Evolutionary conservation across 129 eudicot genomes (phyloP).

Genomic region (Centella asiatica): DNA sequence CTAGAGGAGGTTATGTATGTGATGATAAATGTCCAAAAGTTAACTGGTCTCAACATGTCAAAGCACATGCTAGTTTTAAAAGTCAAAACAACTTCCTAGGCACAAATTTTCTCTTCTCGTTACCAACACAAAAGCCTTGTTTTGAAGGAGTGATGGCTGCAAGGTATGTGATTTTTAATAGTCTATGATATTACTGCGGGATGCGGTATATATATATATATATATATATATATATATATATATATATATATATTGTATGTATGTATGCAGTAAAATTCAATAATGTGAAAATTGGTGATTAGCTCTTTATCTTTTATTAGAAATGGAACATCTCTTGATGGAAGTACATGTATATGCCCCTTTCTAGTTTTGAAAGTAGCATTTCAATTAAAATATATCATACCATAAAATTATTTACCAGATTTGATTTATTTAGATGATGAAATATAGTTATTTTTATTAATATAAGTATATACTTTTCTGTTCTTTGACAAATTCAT

Average conservation of each 20-base stretch:
- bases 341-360: not conserved
- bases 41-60: slow-evolving; percentile 70
- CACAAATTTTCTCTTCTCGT: slow-evolving; percentile 58
- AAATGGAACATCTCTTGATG: not conserved
- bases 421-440: no score
- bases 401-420: no score
- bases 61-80: slow-evolving; percentile 47
- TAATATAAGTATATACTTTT: not conserved
- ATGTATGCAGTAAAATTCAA: no score
- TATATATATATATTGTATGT: no score
- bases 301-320: not conserved
- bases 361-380: not conserved
- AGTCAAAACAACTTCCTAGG: slow-evolving; percentile 52
- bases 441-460: not conserved
- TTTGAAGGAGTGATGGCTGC: slow-evolving; percentile 40
- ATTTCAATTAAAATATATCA: no score
- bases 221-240: no score
- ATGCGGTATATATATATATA: not conserved
- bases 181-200: not conserved
- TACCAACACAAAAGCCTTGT: slow-evolving; percentile 58
- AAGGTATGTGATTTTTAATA: slow-evolving; percentile 34
- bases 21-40: slow-evolving; percentile 34
- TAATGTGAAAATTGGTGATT: not conserved
- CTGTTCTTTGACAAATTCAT: not conserved
- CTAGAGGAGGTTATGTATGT: slow-evolving; percentile 30